Conservation (phyloP, 1,284 basidiomycete species). For the Malassezia japonica region DNA sequence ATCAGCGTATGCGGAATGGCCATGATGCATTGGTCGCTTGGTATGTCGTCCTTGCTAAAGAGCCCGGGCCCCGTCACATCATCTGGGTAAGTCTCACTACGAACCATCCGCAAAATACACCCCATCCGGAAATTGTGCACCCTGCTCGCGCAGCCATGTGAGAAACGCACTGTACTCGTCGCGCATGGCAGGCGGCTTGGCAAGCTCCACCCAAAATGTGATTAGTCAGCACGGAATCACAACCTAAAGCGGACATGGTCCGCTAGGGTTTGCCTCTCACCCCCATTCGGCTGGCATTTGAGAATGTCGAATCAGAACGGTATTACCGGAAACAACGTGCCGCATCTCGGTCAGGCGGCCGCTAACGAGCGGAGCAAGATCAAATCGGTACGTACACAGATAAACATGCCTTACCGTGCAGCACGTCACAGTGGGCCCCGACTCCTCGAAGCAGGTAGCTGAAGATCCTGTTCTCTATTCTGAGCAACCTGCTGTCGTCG, state of each 20-base stretch:
- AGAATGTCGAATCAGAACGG: no score
- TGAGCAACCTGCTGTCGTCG: conserved; percentile 17
- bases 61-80: background rate
- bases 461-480: conserved; percentile 10
- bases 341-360: conserved; percentile 3
- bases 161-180: conserved; percentile 5
- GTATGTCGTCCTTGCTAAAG: background rate
- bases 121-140: background rate
- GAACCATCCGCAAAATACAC: background rate
- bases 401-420: background rate
- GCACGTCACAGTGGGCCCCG: conserved; percentile 16
- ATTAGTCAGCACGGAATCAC: no score
- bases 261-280: no score
- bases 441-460: conserved; percentile 13
- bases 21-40: background rate
- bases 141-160: background rate
- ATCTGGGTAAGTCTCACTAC: background rate
- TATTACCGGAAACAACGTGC: conserved; percentile 12
- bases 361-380: conserved; percentile 8
- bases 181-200: no score
- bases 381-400: background rate
- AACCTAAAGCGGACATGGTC: no score
- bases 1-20: background rate
- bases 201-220: no score
- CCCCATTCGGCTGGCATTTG: no score